Percentiles rank a stretch among this genome's conserved stretches.
Evolutionary conservation across 805 yeast genomes (phyloP).

Genomic region (Saccharomyces paradoxus): DNA sequence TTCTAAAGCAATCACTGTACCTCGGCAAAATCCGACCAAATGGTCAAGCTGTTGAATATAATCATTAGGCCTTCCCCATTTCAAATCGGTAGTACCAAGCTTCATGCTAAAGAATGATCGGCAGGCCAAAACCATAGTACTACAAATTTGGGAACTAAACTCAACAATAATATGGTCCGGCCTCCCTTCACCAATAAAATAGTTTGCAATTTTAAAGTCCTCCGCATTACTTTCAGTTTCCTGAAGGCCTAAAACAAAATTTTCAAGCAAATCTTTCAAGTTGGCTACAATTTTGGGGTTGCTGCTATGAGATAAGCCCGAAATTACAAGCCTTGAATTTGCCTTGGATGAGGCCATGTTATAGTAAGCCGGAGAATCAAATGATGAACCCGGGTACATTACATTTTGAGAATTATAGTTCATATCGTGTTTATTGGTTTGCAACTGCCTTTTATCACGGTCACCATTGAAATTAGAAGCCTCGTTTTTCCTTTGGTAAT

Average conservation of each 20-base stretch:
- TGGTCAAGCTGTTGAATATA: slow-evolving; percentile 18
- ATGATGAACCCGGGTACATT: slow-evolving; percentile 2
- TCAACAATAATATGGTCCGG: slow-evolving; percentile 8
- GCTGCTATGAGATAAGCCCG: not conserved
- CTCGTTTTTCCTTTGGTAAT: not conserved
- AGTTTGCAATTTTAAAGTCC: slow-evolving; percentile 2
- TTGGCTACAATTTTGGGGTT: not conserved
- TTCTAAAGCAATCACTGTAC: slow-evolving; percentile 15
- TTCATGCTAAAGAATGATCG: slow-evolving; percentile 16
- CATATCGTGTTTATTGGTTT: not conserved
- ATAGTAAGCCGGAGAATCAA: slow-evolving; percentile 3
- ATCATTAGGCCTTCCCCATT: slow-evolving; percentile 24
- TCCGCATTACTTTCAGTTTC: slow-evolving; percentile 1
- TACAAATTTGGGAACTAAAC: slow-evolving; percentile 12
- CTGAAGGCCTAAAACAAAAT: slow-evolving; percentile 3
- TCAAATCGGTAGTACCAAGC: slow-evolving; percentile 3
- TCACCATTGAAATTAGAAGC: not conserved
- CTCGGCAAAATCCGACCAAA: slow-evolving; percentile 14
- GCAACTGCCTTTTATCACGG: not conserved
- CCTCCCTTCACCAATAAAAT: not conserved
- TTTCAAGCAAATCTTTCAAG: slow-evolving; percentile 4
- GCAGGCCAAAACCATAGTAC: slow-evolving; percentile 19
- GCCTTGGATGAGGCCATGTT: slow-evolving; percentile 6
- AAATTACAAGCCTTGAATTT: slow-evolving; percentile 4
- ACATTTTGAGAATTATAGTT: not conserved